Conservation (phyloP, 2,329 filamentous ascomycete species). For the Verticillium nonalfalfae region DNA sequence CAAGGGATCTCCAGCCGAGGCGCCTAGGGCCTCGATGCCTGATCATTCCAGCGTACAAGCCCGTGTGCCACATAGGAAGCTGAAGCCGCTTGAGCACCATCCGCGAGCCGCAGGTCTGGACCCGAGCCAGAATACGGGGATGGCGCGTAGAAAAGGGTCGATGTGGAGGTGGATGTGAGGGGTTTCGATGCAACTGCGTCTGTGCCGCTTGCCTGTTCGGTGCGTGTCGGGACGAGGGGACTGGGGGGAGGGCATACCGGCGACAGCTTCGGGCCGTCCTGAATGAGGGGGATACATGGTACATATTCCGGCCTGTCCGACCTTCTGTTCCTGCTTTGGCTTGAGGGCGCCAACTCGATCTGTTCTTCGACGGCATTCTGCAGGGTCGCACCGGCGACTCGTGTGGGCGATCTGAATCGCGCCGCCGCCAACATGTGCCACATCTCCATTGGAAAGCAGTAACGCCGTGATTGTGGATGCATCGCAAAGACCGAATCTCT, state of each 20-base stretch:
- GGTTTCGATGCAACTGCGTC: background rate
- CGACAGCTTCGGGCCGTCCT: background rate
- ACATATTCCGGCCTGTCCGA: background rate
- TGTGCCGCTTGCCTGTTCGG: background rate
- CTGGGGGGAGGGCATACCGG: background rate
- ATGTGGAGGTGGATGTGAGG: background rate
- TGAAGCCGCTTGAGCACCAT: background rate
- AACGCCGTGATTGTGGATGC: background rate
- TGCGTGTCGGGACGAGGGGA: background rate
- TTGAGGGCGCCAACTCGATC: background rate
- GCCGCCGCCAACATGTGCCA: background rate
- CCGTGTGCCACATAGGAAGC: background rate
- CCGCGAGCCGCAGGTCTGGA: background rate
- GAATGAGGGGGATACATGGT: background rate
- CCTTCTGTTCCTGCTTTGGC: background rate
- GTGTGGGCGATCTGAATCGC: background rate
- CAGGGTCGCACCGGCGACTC: background rate
- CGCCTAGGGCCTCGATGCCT: background rate
- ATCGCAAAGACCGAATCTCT: background rate
- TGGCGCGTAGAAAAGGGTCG: background rate
- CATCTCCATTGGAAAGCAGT: background rate
- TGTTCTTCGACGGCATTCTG: background rate
- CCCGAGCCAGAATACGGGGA: background rate
- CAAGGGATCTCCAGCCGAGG: background rate
- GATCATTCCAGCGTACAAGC: background rate